phyloP scores from a whole-genome alignment of 176 grass and related monocot species.

The Bonia amplexicaulis region DNA sequence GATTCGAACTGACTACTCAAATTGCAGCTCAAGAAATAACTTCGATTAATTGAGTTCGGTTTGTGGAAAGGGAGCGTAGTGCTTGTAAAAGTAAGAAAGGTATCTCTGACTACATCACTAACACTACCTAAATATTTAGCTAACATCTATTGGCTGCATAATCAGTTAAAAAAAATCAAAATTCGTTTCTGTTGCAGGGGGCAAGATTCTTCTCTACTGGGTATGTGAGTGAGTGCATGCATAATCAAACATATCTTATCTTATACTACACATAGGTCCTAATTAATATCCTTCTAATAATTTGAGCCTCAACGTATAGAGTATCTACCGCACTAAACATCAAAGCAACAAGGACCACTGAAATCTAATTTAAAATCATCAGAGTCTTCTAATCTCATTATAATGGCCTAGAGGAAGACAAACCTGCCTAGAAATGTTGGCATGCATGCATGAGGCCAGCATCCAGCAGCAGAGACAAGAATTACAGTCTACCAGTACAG shows the following conservation, averaged over 20 bases:
- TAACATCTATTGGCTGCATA: background rate
- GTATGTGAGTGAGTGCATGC: slow-evolving; percentile 26
- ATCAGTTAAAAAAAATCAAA: background rate
- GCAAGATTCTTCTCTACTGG: slow-evolving; percentile 40
- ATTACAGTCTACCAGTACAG: slow-evolving; percentile 15
- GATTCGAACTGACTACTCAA: background rate
- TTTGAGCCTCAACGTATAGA: slow-evolving; percentile 19
- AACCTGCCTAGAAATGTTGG: slow-evolving; percentile 38
- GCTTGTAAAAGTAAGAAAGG: background rate
- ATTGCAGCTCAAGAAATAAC: background rate
- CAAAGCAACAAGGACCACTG: slow-evolving; percentile 29
- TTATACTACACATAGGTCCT: slow-evolving; percentile 6
- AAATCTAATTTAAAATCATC: slow-evolving; percentile 40
- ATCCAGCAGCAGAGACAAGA: background rate
- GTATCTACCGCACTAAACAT: slow-evolving; percentile 34
- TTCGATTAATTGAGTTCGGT: background rate
- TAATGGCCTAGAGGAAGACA: slow-evolving; percentile 36
- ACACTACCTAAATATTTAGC: background rate
- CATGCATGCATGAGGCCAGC: slow-evolving; percentile 3
- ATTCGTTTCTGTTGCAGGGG: background rate
- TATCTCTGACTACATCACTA: background rate
- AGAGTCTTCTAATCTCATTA: slow-evolving; percentile 43
- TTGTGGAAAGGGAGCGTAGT: background rate
- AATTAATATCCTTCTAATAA: slow-evolving; percentile 23
- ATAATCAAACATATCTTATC: slow-evolving; percentile 36